A percentile compares a stretch with the other conserved stretches of the same genome.
These are phyloP conservation scores for Tagetes patula DNA, from an alignment of 129 eudicot genomes.

Conservation along the genomic window DNA sequence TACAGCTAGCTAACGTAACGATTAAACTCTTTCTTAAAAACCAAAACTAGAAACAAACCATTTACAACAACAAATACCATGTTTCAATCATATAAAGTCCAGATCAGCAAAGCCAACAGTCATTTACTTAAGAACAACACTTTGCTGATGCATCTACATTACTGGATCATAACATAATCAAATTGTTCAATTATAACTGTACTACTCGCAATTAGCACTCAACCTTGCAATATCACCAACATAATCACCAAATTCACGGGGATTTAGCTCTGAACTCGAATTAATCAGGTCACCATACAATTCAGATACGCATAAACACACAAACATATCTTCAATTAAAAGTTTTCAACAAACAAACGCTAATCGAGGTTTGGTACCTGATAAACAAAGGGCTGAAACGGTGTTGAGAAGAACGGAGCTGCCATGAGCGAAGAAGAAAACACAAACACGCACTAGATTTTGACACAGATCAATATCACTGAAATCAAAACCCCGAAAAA, in stretches of 20 bases:
- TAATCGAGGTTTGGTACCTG: constrained; percentile 47
- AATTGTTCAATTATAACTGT: not conserved
- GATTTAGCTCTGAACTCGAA: constrained; percentile 1
- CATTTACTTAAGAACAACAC: not conserved
- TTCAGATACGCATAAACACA: constrained; percentile 7
- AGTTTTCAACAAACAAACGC: not conserved
- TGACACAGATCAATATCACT: constrained; percentile 27
- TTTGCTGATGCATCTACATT: not conserved
- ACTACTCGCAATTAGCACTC: not conserved
- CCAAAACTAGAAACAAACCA: not conserved
- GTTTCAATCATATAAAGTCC: constrained; percentile 3
- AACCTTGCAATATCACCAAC: not conserved
- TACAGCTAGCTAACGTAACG: constrained; percentile 16
- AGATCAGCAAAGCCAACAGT: not conserved
- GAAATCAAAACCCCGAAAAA: constrained; percentile 26
- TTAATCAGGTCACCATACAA: not conserved
- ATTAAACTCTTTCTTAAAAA: not conserved
- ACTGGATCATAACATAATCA: not conserved
- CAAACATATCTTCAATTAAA: not conserved
- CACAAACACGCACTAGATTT: constrained; percentile 10
- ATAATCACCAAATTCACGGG: not conserved
- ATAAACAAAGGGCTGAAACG: constrained; percentile 89
- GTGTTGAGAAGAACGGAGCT: constrained; percentile 89
- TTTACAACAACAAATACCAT: not conserved
- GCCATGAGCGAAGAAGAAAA: constrained; percentile 53